Percentiles rank a stretch among this genome's conserved stretches.
Conservation (phyloP, 305 asterid species). For the Fraxinus angustifolia region DNA sequence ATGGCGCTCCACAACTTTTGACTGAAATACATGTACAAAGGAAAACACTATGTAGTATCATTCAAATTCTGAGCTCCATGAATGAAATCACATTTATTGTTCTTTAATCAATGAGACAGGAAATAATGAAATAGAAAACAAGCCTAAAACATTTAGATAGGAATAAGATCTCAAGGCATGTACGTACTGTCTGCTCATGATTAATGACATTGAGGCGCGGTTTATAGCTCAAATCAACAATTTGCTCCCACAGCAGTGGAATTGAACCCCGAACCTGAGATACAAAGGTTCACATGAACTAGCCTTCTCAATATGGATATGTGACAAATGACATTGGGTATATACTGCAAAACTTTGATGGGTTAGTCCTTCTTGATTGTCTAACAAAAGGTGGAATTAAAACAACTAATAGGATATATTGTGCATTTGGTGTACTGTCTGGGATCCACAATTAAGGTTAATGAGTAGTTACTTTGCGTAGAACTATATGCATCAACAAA, state of each 20-base stretch:
- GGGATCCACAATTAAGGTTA: slow-evolving; percentile 12
- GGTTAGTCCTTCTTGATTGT: not conserved
- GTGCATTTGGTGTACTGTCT: slow-evolving; percentile 8
- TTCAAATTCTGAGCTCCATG: not conserved
- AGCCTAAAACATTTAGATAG: not conserved
- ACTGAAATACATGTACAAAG: slow-evolving; percentile 38
- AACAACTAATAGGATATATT: not conserved
- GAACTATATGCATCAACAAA: slow-evolving; percentile 1
- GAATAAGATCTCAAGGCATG: not conserved
- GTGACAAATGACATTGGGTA: not conserved
- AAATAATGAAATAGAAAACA: not conserved
- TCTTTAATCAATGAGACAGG: not conserved
- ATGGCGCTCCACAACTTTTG: slow-evolving; percentile 83
- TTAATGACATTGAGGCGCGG: slow-evolving; percentile 67
- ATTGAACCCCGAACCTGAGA: slow-evolving; percentile 57
- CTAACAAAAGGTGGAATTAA: not conserved
- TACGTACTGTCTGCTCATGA: slow-evolving; percentile 53
- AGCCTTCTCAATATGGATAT: not conserved
- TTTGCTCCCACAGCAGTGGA: slow-evolving; percentile 68
- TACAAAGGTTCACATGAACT: slow-evolving; percentile 8
- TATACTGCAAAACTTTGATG: not conserved
- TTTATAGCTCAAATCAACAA: slow-evolving; percentile 96
- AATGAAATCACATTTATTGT: not conserved
- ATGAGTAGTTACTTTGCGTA: not conserved
- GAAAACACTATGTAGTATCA: not conserved